A percentile compares a stretch with the other conserved stretches of the same genome.
Conservation (phyloP, 352 stramenopile species). For the Blastocystis sp. region DNA sequence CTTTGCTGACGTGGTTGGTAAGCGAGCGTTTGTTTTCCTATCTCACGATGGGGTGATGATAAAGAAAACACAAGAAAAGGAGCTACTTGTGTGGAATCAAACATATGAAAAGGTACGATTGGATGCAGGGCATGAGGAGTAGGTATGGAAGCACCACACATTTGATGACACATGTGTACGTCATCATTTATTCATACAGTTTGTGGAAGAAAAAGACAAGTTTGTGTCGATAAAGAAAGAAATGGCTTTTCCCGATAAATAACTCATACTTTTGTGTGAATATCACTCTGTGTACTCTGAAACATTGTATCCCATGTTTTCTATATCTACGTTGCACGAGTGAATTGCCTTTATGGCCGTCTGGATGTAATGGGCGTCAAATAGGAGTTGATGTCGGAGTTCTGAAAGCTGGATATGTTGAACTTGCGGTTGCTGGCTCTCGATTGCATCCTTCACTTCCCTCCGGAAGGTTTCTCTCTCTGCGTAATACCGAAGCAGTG, state of each 20-base stretch:
- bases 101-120: conserved; percentile 34
- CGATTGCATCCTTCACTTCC: not conserved
- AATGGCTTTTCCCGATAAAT: not conserved
- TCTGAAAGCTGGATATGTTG: not conserved
- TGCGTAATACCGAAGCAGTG: not conserved
- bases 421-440: not conserved
- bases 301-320: not conserved
- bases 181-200: conserved; percentile 61
- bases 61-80: conserved; percentile 26
- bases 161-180: conserved; percentile 32
- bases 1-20: conserved; percentile 5
- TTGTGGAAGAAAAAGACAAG: not conserved
- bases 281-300: not conserved
- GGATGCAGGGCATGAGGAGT: not conserved
- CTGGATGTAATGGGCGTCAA: not conserved
- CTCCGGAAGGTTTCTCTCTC: not conserved
- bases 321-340: not conserved
- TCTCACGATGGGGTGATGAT: conserved; percentile 42
- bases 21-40: conserved; percentile 13
- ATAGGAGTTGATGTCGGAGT: not conserved
- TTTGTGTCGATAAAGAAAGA: not conserved
- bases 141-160: conserved; percentile 60
- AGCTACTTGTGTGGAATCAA: conserved; percentile 45
- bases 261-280: not conserved
- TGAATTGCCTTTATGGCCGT: not conserved